Percentiles rank a stretch among this genome's conserved stretches.
These are phyloP conservation scores for Candolleomyces eurysporus DNA, from an alignment of 768 basidiomycete species.

Conservation along the genomic window DNA sequence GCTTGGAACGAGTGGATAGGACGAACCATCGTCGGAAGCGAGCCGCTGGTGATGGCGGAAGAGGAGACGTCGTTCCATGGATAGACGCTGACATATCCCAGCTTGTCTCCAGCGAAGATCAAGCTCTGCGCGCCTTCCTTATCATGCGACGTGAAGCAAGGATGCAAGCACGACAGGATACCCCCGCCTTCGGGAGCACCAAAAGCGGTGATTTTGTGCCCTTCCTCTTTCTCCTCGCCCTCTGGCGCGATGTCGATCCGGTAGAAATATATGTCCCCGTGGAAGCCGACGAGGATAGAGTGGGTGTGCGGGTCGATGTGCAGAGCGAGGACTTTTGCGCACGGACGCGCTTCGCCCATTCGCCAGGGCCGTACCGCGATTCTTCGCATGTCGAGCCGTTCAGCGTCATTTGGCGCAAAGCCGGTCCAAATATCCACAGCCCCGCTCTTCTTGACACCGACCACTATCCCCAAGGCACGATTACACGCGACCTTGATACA, in stretches of 20 bases:
- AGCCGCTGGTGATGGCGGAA: background rate
- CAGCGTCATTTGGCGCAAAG: constrained; percentile 20
- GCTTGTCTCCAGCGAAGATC: constrained; percentile 60
- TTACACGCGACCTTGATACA: constrained; percentile 50
- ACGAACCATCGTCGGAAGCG: background rate
- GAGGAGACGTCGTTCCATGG: constrained; percentile 36
- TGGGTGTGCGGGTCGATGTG: constrained; percentile 27
- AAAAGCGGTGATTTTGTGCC: constrained; percentile 37
- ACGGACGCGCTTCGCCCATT: background rate
- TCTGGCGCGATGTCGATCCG: constrained; percentile 38
- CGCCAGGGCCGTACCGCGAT: background rate
- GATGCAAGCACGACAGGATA: constrained; percentile 44
- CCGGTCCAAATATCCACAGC: constrained; percentile 56
- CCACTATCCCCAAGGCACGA: constrained; percentile 36
- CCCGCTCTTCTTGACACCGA: constrained; percentile 55
- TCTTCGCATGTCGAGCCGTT: background rate
- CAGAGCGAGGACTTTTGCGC: constrained; percentile 17
- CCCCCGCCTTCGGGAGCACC: constrained; percentile 51
- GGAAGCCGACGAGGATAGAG: constrained; percentile 51
- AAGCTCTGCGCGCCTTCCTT: constrained; percentile 40
- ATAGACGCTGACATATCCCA: constrained; percentile 66
- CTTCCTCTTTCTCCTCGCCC: constrained; percentile 8
- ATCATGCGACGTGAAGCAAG: constrained; percentile 42
- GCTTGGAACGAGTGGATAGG: constrained; percentile 27
- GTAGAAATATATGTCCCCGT: constrained; percentile 50